A percentile compares a stretch with the other conserved stretches of the same genome.
Conservation (phyloP, 1,139 yeast genomes). For the Nakaseomyces delphensis region DNA sequence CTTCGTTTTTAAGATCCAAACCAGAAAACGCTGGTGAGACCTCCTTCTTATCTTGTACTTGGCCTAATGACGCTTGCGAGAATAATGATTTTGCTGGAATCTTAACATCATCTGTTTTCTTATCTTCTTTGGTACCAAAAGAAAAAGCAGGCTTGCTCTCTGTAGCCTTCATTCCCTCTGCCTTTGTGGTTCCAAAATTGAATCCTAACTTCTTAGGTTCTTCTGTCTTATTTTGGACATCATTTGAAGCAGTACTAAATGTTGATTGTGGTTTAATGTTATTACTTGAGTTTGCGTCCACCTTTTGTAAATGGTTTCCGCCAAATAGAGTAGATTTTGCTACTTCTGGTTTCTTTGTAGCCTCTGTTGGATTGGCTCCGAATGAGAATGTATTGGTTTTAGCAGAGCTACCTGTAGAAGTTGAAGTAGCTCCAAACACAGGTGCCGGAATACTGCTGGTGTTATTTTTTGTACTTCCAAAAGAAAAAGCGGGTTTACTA, state of each 20-base stretch:
- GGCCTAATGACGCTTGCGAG: slow-evolving; percentile 15
- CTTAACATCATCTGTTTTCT: slow-evolving; percentile 14
- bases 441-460: not conserved
- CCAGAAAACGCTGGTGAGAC: slow-evolving; percentile 26
- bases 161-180: slow-evolving; percentile 9
- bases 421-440: not conserved
- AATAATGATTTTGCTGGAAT: slow-evolving; percentile 22
- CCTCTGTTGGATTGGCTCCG: slow-evolving; percentile 11
- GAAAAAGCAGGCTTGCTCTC: slow-evolving; percentile 10
- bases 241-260: slow-evolving; percentile 16
- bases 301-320: slow-evolving; percentile 5
- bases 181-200: slow-evolving; percentile 9
- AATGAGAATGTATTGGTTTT: slow-evolving; percentile 6
- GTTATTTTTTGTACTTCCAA: slow-evolving; percentile 5
- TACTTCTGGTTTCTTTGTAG: slow-evolving; percentile 17
- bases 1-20: slow-evolving; percentile 12
- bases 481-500: too few relatives aligned
- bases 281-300: slow-evolving; percentile 10
- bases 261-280: slow-evolving; percentile 15
- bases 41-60: slow-evolving; percentile 15
- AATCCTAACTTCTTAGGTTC: slow-evolving; percentile 7
- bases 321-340: slow-evolving; percentile 2
- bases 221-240: slow-evolving; percentile 2
- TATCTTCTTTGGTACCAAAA: slow-evolving; percentile 10
- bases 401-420: not conserved